phyloP scores from a whole-genome alignment of 2,329 filamentous ascomycete species.

The Chaetomiaceae sp. region DNA sequence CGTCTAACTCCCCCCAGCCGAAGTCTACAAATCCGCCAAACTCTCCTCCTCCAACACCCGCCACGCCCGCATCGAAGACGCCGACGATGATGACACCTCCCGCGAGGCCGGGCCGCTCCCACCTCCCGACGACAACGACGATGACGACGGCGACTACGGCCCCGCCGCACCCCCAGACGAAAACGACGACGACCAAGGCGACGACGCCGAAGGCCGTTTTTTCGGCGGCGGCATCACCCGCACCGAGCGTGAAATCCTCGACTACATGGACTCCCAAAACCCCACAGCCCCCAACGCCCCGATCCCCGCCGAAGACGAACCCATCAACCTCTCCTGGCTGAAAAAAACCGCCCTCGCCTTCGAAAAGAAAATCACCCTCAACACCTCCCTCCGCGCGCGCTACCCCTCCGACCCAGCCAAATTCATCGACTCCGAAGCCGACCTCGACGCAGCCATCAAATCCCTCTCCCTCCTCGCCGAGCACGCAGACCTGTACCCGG shows the following conservation, averaged over 20 bases:
- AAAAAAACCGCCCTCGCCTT: constrained; percentile 76
- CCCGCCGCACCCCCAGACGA: constrained; percentile 46
- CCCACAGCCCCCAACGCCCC: constrained; percentile 34
- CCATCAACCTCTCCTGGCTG: constrained; percentile 79
- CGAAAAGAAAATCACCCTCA: constrained; percentile 86
- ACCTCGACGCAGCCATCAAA: constrained; percentile 85
- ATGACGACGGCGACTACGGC: constrained; percentile 45
- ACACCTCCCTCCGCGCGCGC: constrained; percentile 81
- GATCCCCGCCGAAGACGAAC: constrained; percentile 51
- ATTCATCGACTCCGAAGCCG: constrained; percentile 81
- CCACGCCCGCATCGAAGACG: constrained; percentile 42
- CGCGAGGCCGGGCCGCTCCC: constrained; percentile 47
- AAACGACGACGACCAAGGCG: constrained; percentile 47
- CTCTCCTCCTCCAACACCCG: constrained; percentile 42
- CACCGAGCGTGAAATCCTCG: constrained; percentile 75
- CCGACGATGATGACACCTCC: constrained; percentile 38
- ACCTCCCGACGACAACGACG: constrained; percentile 30
- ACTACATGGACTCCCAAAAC: constrained; percentile 72
- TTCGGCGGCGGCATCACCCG: constrained; percentile 87
- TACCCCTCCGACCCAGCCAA: constrained; percentile 75
- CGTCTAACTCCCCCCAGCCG: constrained; percentile 37
- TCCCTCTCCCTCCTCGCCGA: constrained; percentile 80
- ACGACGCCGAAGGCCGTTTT: constrained; percentile 91
- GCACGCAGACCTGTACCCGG: constrained; percentile 74
- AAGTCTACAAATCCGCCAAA: constrained; percentile 61